Evolutionary conservation across 2,329 filamentous ascomycete species (phyloP).

Genomic region (Claviceps humidiphila): DNA sequence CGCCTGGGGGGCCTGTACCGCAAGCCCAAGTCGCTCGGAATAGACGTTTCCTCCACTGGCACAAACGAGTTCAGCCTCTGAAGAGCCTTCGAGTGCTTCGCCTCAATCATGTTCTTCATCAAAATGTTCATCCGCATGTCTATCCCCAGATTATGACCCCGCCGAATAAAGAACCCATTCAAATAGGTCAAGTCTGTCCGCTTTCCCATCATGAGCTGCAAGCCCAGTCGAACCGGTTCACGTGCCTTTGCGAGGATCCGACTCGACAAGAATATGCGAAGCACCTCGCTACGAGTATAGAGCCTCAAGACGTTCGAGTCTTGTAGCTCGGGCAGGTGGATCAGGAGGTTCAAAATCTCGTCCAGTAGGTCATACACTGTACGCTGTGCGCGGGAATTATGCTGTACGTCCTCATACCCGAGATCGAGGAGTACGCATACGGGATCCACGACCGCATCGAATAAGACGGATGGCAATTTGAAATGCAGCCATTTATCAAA

Average conservation of each 20-base stretch:
- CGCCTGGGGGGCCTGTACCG: constrained; percentile 10
- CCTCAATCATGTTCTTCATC: constrained; percentile 59
- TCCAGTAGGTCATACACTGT: constrained; percentile 58
- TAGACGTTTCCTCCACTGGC: constrained; percentile 22
- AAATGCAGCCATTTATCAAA: constrained; percentile 44
- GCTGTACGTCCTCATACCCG: constrained; percentile 56
- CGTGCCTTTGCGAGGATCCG: constrained; percentile 31
- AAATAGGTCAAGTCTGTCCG: constrained; percentile 70
- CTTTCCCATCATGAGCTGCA: constrained; percentile 46
- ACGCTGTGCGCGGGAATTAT: constrained; percentile 50
- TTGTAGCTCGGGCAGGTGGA: constrained; percentile 59
- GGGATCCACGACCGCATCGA: constrained; percentile 66
- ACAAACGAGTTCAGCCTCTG: constrained; percentile 20
- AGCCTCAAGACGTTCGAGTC: constrained; percentile 42
- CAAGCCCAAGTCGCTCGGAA: constrained; percentile 12
- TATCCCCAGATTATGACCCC: constrained; percentile 62
- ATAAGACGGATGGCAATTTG: constrained; percentile 68
- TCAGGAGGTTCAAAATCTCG: constrained; percentile 63
- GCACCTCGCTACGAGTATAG: constrained; percentile 43
- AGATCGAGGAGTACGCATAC: constrained; percentile 69
- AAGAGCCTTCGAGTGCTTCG: constrained; percentile 36
- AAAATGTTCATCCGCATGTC: constrained; percentile 59
- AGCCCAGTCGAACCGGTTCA: constrained; percentile 49
- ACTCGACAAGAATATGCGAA: constrained; percentile 43
- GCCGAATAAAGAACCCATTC: constrained; percentile 74